Conservation (phyloP, 495 filamentous ascomycete species). For the Wilcoxina mikolae region DNA sequence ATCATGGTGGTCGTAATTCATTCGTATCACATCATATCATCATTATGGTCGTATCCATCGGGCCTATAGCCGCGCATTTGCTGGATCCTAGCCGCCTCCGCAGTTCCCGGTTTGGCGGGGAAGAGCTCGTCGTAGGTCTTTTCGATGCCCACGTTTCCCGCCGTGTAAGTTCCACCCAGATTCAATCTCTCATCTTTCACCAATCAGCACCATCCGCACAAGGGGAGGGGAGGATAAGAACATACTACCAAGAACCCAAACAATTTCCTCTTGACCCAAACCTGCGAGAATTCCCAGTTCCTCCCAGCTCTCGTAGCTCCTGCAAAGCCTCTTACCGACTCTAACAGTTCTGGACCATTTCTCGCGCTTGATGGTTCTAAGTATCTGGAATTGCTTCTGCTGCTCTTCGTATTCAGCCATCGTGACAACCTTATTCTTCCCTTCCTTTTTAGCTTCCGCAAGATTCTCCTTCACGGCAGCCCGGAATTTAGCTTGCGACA, state of each 20-base stretch:
- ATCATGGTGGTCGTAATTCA: too few relatives aligned
- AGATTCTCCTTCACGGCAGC: neutral
- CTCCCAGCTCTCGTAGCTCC: neutral
- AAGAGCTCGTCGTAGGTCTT: neutral
- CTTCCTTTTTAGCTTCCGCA: slow-evolving; percentile 1
- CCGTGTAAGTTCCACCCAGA: neutral
- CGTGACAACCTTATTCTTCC: slow-evolving; percentile 12
- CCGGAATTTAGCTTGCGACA: slow-evolving; percentile 5
- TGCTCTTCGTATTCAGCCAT: slow-evolving; percentile 22
- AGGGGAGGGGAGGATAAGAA: neutral
- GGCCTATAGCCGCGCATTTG: too few relatives aligned
- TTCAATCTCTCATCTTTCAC: neutral
- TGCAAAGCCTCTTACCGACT: neutral
- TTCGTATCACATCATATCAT: too few relatives aligned
- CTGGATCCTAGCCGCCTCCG: too few relatives aligned
- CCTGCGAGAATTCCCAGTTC: neutral
- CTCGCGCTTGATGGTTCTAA: neutral
- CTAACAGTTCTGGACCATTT: neutral
- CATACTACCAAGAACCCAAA: neutral
- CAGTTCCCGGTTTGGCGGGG: too few relatives aligned
- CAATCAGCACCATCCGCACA: neutral
- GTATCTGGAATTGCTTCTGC: slow-evolving; percentile 8
- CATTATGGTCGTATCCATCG: too few relatives aligned
- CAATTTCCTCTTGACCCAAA: neutral
- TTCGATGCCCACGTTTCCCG: neutral